Conservation (phyloP, 1,139 yeast species). For the Pneumocystis murina region DNA sequence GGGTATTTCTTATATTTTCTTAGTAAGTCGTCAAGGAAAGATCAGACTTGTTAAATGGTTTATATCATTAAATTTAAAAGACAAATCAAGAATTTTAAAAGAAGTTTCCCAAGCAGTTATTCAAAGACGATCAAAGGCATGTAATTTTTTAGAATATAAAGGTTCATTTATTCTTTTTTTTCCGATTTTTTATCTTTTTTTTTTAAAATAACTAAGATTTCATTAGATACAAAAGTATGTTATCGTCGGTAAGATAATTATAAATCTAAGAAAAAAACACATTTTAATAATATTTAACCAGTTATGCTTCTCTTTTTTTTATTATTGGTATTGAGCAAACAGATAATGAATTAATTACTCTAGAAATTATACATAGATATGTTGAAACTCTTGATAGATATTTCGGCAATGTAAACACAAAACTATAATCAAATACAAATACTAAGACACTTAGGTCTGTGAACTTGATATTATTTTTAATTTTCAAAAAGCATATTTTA, state of each 20-base stretch:
- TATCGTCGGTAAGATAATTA: constrained; percentile 43
- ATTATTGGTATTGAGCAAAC: constrained; percentile 70
- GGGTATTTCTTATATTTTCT: constrained; percentile 36
- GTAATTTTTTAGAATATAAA: constrained; percentile 82
- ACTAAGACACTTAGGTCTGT: constrained; percentile 11
- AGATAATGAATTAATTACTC: constrained; percentile 73
- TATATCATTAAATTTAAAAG: constrained; percentile 62
- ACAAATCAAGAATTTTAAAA: constrained; percentile 65
- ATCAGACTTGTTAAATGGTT: constrained; percentile 91
- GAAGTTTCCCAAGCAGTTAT: constrained; percentile 78
- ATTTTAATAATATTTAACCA: not conserved
- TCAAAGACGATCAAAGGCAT: constrained; percentile 82
- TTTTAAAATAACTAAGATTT: not conserved
- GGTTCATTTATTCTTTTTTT: constrained; percentile 17
- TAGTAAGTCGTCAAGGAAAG: constrained; percentile 89
- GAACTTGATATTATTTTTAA: constrained; percentile 65
- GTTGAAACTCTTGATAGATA: constrained; percentile 95
- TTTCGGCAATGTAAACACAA: constrained; percentile 89
- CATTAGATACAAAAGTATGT: constrained; percentile 58
- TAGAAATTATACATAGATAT: constrained; percentile 80
- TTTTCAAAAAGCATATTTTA: constrained; percentile 82
- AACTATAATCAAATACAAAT: constrained; percentile 17
- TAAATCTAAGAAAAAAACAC: not conserved
- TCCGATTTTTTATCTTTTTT: not conserved
- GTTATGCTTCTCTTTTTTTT: constrained; percentile 79